Base-by-base conservation (phyloP, 805 yeast genomes). In the Suhomyces sp. region DNA sequence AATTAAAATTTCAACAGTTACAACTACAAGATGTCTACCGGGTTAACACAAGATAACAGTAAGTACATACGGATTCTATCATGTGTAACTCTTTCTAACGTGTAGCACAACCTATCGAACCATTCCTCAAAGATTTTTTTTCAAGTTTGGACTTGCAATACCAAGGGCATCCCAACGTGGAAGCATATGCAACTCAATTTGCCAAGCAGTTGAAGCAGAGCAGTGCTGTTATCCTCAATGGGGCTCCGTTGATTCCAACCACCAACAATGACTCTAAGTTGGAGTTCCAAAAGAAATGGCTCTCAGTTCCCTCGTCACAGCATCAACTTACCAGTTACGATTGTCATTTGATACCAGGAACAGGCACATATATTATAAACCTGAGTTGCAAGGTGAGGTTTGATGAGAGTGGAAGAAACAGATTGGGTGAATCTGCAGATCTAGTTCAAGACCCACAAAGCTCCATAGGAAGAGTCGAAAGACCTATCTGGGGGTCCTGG, bases 351-450 rank as follows among this genome's bases (percentile, higher is more conserved):
- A 78, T 87, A 8, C 88, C 88, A 0, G 89, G 89, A 0, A 76
- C 87, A 0, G 84, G 83, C 1, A 73, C 80, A 0, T 65, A 76
- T 38, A 74, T 86, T 6, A 74, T 84, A 27, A 78, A 77, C 52
- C 69, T 82, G 13, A 72, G 81, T n/a, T 73, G 80, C 2, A 88
- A 86, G 65, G 88, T 87, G 10, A 75, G 85, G 55, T 88, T 87
- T 60, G 94, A 88, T 66, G 94, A 88, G 61, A 79, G 86, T 50
- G 94, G 94, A 0, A 78, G 73, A 54, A 85, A 84, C 54, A 80
- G 84, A 62, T 61, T 81, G 26, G 91, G 91, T 2, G 87, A 85
- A 51, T 76, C 82, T 19, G 81, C 90, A 0, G 84, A 84, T 46
- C 66, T 85, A 53, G 64, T 78, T 24, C 50, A 56, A 48, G 51